These are phyloP conservation scores for Sporisorium scitamineum DNA, from an alignment of 1,284 basidiomycete genomes.

Conservation along the genomic window DNA sequence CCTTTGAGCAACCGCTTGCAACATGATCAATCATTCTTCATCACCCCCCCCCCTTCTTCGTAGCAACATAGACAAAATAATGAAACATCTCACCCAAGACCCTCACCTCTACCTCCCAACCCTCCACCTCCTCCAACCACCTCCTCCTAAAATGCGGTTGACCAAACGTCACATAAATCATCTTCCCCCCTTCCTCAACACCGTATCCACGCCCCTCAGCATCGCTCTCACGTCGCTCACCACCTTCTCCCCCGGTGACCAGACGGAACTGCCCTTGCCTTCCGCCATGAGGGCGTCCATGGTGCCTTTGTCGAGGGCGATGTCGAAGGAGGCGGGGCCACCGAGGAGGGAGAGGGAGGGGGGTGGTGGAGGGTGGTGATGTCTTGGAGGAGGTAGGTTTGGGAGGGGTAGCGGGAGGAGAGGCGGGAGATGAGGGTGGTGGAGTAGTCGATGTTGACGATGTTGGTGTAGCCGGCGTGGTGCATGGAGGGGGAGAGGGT, in stretches of 20 bases:
- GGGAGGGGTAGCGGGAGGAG: conserved; percentile 40
- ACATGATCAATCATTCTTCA: no score
- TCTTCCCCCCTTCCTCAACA: conserved; percentile 56
- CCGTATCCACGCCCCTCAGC: conserved; percentile 53
- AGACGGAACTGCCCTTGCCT: conserved; percentile 43
- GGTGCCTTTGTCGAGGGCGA: conserved; percentile 66
- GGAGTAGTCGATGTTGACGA: conserved; percentile 60
- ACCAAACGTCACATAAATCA: conserved; percentile 67
- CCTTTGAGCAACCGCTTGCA: neutral
- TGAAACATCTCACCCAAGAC: conserved; percentile 63
- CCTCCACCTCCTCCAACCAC: conserved; percentile 43
- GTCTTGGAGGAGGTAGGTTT: conserved; percentile 59
- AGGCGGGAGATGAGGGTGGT: conserved; percentile 57
- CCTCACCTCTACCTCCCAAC: conserved; percentile 55
- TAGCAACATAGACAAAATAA: conserved; percentile 64
- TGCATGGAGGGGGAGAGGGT: conserved; percentile 61
- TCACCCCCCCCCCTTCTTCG: conserved; percentile 9
- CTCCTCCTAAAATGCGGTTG: conserved; percentile 62
- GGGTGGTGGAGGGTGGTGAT: conserved; percentile 53
- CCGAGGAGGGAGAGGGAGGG: conserved; percentile 41
- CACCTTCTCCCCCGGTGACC: conserved; percentile 57
- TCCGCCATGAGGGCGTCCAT: conserved; percentile 69
- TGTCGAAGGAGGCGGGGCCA: conserved; percentile 52
- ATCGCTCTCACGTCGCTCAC: conserved; percentile 43
- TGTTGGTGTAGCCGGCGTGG: conserved; percentile 50